Percentiles rank a stretch among this genome's conserved stretches.
phyloP scores from a whole-genome alignment of 768 basidiomycete genomes.

The Myochromella boudieri region DNA sequence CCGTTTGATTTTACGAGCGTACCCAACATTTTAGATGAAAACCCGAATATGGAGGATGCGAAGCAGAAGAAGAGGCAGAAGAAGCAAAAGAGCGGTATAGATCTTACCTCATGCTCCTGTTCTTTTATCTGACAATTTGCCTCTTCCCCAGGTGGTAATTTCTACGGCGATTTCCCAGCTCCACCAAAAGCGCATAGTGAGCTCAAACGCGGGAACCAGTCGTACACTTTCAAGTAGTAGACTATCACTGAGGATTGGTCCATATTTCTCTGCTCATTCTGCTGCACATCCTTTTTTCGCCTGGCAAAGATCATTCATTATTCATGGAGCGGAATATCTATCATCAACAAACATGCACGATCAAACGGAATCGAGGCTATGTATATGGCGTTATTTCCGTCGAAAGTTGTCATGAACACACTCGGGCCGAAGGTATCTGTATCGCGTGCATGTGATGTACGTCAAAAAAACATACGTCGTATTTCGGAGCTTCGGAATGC shows the following conservation, averaged over 20 bases:
- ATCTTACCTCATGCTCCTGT: conserved; percentile 2
- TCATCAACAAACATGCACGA: conserved; percentile 1
- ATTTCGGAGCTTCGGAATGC: conserved; percentile 7
- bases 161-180: conserved; percentile 61
- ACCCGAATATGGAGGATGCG: conserved; percentile 38
- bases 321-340: not conserved
- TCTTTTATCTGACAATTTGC: conserved; percentile 2
- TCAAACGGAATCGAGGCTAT: no score
- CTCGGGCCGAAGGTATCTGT: not conserved
- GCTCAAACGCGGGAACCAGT: conserved; percentile 68
- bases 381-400: not conserved
- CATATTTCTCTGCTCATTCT: not conserved
- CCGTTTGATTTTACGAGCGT: conserved; percentile 69
- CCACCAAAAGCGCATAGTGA: conserved; percentile 67
- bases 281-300: not conserved
- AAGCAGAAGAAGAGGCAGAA: conserved; percentile 53
- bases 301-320: not conserved
- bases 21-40: conserved; percentile 72
- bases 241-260: conserved; percentile 1
- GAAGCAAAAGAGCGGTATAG: conserved; percentile 36
- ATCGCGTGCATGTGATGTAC: conserved; percentile 5
- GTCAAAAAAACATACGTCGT: not conserved
- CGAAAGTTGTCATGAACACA: not conserved
- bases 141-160: conserved; percentile 35
- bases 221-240: conserved; percentile 61